Conservation (phyloP, 2,329 filamentous ascomycete genomes). For the Trichoderma brevicompactum region DNA sequence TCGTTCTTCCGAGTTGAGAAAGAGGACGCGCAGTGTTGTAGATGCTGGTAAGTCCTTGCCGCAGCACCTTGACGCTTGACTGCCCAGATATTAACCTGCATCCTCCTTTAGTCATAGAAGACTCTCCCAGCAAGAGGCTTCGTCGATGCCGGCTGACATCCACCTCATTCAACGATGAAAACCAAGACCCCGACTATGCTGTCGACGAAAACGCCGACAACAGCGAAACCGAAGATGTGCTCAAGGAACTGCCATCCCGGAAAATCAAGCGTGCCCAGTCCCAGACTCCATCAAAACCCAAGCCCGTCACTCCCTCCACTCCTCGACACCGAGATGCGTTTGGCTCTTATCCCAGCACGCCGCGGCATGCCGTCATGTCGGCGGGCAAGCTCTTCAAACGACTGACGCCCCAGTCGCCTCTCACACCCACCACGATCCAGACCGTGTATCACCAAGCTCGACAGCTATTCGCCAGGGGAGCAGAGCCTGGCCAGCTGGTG, state of each 20-base stretch:
- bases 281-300: slow-evolving; percentile 46
- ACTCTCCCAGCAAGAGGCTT: slow-evolving; percentile 51
- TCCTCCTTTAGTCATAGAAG: slow-evolving; percentile 33
- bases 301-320: slow-evolving; percentile 70
- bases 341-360: slow-evolving; percentile 73
- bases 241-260: slow-evolving; percentile 41
- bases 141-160: slow-evolving; percentile 48
- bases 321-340: slow-evolving; percentile 81
- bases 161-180: slow-evolving; percentile 66
- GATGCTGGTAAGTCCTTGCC: slow-evolving; percentile 39
- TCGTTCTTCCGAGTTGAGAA: slow-evolving; percentile 41
- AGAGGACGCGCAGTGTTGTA: slow-evolving; percentile 41
- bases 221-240: slow-evolving; percentile 50
- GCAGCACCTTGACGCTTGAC: background rate
- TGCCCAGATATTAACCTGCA: slow-evolving; percentile 20
- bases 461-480: slow-evolving; percentile 82
- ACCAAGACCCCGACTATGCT: slow-evolving; percentile 54
- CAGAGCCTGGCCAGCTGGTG: slow-evolving; percentile 73
- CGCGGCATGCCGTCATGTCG: slow-evolving; percentile 81
- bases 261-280: slow-evolving; percentile 39
- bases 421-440: slow-evolving; percentile 68
- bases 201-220: slow-evolving; percentile 42
- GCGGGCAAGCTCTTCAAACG: slow-evolving; percentile 76
- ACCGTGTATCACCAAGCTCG: slow-evolving; percentile 87
- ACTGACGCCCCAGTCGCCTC: slow-evolving; percentile 75